Conservation (phyloP, 2,329 filamentous ascomycete species). For the Parastagonospora avenae region DNA sequence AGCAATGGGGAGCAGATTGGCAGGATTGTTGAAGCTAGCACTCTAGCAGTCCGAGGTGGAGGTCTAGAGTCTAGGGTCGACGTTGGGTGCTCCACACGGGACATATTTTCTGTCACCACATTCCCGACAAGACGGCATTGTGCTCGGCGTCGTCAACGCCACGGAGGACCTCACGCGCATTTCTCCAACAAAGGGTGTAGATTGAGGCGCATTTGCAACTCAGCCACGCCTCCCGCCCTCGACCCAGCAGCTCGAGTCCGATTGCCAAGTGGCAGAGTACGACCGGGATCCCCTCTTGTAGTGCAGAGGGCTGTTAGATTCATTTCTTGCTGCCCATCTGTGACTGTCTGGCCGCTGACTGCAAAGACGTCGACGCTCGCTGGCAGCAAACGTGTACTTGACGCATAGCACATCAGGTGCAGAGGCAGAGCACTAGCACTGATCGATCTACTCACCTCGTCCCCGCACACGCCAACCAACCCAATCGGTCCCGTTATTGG, state of each 20-base stretch:
- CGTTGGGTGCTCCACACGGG: neutral
- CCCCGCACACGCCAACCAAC: conserved; percentile 25
- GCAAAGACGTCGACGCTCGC: neutral
- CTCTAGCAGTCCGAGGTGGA: neutral
- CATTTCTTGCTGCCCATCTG: neutral
- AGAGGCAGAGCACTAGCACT: conserved; percentile 5
- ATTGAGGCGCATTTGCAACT: neutral
- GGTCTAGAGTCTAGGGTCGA: conserved; percentile 1
- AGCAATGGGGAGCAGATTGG: conserved; percentile 5
- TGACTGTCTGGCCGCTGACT: neutral
- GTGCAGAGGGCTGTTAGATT: neutral
- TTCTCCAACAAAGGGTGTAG: neutral
- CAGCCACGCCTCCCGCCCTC: neutral
- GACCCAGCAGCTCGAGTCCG: conserved; percentile 6
- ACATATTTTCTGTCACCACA: conserved; percentile 1
- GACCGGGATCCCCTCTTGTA: conserved; percentile 14
- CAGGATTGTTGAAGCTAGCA: neutral
- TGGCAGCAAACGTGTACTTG: no score
- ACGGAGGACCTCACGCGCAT: neutral
- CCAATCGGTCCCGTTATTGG: conserved; percentile 16
- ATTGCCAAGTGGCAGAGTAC: conserved; percentile 14
- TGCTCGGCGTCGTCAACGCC: conserved; percentile 2
- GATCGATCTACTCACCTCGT: conserved; percentile 3
- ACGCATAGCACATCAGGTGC: no score
- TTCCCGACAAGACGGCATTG: neutral